phyloP scores from a whole-genome alignment of 129 eudicot genomes.

The Pittosporum tobira region DNA sequence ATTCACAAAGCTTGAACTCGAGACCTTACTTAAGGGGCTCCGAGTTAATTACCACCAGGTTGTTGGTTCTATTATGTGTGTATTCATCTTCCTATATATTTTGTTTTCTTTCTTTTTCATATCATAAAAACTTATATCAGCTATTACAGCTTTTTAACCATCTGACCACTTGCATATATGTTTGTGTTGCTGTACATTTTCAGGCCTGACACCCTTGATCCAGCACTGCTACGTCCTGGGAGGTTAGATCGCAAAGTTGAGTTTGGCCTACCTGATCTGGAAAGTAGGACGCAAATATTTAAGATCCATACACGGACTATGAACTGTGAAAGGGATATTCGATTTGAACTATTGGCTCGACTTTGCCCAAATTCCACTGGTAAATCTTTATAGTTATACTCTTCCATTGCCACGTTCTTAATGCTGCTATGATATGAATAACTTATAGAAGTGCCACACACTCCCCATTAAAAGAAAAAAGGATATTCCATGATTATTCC shows the following conservation, averaged over 20 bases:
- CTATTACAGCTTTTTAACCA: not conserved
- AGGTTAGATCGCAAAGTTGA: conserved; percentile 82
- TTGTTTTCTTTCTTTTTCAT: too few species aligned
- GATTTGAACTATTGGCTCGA: conserved; percentile 87
- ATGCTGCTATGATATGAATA: too few species aligned
- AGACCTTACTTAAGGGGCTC: too few species aligned
- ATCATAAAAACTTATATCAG: too few species aligned
- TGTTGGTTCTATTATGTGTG: not conserved
- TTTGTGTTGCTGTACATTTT: not conserved
- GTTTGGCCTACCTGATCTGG: conserved; percentile 87
- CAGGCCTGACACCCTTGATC: conserved; percentile 93
- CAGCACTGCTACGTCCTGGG: too few species aligned
- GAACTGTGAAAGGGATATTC: conserved; percentile 88
- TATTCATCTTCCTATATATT: too few species aligned
- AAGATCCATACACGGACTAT: conserved; percentile 90
- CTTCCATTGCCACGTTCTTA: not conserved
- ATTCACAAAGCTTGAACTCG: too few species aligned
- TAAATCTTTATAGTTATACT: conserved; percentile 1
- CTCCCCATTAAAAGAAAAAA: too few species aligned
- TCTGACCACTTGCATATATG: conserved; percentile 1
- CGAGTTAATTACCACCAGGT: not conserved
- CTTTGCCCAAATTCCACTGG: conserved; percentile 97
- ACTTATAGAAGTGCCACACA: too few species aligned
- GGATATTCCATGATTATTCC: too few species aligned
- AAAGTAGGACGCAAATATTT: conserved; percentile 83